These are phyloP conservation scores for Cichorium intybus DNA, from an alignment of 140 eudicot genomes.

Conservation along the genomic window DNA sequence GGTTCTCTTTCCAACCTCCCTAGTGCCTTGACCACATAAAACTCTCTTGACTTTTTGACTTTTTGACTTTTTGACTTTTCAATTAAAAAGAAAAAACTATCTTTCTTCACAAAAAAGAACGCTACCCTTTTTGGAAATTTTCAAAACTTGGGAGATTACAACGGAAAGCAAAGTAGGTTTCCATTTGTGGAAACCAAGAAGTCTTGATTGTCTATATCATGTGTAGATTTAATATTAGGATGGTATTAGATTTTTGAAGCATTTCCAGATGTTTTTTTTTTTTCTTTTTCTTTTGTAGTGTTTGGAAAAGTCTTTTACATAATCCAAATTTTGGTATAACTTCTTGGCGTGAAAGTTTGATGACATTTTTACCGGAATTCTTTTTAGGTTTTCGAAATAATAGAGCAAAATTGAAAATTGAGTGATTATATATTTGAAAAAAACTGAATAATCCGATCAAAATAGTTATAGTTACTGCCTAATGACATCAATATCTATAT, in stretches of 20 bases:
- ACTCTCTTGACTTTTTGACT: slow-evolving; percentile 3
- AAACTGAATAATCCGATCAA: too few relatives aligned
- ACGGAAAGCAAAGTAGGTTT: background rate
- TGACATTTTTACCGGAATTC: background rate
- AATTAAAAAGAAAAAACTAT: background rate
- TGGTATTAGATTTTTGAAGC: slow-evolving; percentile 20
- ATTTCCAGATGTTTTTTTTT: background rate
- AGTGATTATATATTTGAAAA: too few relatives aligned
- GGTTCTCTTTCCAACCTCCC: slow-evolving; percentile 70
- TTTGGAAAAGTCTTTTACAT: background rate
- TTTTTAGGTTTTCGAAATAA: too few relatives aligned
- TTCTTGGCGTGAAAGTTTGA: background rate
- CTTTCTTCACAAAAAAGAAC: background rate
- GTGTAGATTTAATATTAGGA: slow-evolving; percentile 9
- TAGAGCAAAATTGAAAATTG: too few relatives aligned
- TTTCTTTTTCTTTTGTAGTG: background rate
- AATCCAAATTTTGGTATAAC: background rate
- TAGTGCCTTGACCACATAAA: slow-evolving; percentile 74
- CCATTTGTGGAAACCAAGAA: background rate
- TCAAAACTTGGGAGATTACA: background rate
- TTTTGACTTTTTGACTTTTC: slow-evolving; percentile 12
- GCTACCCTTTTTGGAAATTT: background rate
- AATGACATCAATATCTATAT: too few relatives aligned
- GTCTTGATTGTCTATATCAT: slow-evolving; percentile 9
- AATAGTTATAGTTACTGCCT: too few relatives aligned